These are phyloP conservation scores for Cercophora newfieldiana DNA, from an alignment of 495 filamentous ascomycete species.

Conservation along the genomic window DNA sequence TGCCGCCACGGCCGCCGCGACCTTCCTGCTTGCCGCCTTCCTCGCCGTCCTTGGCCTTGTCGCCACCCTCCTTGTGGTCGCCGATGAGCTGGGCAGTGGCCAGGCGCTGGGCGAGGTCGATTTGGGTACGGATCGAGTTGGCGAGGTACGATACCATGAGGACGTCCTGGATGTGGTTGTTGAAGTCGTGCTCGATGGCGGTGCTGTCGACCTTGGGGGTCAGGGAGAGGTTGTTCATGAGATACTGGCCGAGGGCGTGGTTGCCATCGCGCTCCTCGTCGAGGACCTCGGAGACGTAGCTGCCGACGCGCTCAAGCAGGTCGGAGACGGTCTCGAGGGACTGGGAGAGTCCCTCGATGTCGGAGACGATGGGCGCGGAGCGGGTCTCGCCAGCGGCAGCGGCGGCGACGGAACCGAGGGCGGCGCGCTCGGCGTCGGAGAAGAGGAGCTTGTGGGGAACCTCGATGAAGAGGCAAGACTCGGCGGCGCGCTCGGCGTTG, in stretches of 20 bases:
- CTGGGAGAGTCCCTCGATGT: constrained; percentile 83
- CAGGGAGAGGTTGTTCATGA: constrained; percentile 86
- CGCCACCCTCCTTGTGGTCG: constrained; percentile 51
- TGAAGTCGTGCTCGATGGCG: constrained; percentile 95
- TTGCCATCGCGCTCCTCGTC: constrained; percentile 65
- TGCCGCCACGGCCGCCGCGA: constrained; percentile 41
- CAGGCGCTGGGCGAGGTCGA: constrained; percentile 91
- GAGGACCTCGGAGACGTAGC: constrained; percentile 81
- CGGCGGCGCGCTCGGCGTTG: constrained; percentile 87
- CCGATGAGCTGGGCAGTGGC: constrained; percentile 79
- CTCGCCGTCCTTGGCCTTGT: constrained; percentile 45
- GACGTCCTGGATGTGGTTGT: constrained; percentile 98
- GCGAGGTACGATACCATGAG: constrained; percentile 94
- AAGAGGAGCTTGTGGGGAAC: constrained; percentile 85
- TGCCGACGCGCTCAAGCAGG: constrained; percentile 84
- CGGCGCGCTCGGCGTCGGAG: constrained; percentile 88
- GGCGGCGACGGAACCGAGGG: constrained; percentile 78
- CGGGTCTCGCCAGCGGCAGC: constrained; percentile 80
- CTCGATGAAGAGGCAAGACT: constrained; percentile 94
- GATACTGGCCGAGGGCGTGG: constrained; percentile 87
- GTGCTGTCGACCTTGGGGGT: constrained; percentile 89
- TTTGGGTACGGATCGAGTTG: constrained; percentile 98
- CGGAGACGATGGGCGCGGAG: constrained; percentile 68
- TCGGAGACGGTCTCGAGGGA: constrained; percentile 80
- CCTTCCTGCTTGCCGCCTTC: constrained; percentile 34